Evolutionary conservation across 179 eudicot species (phyloP).

Genomic region (Beta lomatogona): DNA sequence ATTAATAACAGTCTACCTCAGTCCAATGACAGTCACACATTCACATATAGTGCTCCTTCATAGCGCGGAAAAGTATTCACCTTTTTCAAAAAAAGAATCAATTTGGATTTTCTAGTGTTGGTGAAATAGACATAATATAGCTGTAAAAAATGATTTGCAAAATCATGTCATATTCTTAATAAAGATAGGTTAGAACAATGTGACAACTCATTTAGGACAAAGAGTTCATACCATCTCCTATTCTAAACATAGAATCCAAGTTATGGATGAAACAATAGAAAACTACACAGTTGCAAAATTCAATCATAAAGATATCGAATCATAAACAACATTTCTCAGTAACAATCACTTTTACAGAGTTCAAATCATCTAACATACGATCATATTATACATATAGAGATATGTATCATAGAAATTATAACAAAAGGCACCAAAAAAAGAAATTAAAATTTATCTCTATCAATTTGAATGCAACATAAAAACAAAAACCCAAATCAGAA

Average conservation of each 20-base stretch:
- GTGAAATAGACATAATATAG: no score
- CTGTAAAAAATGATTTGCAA: background rate
- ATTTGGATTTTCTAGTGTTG: no score
- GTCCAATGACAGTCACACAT: no score
- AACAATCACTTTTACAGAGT: background rate
- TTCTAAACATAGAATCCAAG: background rate
- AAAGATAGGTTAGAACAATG: no score
- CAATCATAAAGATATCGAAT: background rate
- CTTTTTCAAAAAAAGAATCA: no score
- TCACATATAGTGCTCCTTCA: no score
- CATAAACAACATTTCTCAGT: background rate
- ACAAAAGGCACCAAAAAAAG: background rate
- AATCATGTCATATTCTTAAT: background rate
- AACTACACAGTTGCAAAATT: background rate
- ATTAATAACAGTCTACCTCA: no score
- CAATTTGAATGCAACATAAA: constrained; percentile 8
- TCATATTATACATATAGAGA: no score
- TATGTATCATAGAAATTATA: background rate
- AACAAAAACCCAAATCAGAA: background rate
- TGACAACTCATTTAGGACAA: no score
- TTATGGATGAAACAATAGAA: background rate
- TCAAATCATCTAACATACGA: background rate
- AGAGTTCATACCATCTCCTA: background rate
- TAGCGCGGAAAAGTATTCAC: no score
- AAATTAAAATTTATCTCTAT: background rate